Base-by-base conservation (phyloP, 176 grass and related monocot species). In the Sorghum bicolor region DNA sequence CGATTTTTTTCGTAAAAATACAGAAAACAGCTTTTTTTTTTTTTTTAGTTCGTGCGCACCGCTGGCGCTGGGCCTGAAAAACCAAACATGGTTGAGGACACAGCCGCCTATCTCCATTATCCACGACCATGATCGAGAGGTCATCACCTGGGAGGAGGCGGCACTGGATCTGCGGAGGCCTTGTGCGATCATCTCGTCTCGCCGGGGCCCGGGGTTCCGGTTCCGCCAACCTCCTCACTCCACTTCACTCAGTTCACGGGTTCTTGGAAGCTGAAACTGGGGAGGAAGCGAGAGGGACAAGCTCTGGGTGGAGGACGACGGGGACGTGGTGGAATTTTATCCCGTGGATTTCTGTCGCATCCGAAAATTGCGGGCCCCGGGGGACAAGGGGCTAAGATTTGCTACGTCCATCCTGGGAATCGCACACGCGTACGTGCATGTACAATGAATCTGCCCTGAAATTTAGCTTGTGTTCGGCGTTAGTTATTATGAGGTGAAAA, bases 111-210 rank as follows among this genome's bases (percentile, higher is more conserved):
- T 10, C 1, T 70, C 67, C 22, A 2, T 22, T 6, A 8, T 63
- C 72, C n/a, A 31, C 72, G 3, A 32, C 8, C 15, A 1, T 55
- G 17, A 47, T 26, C 16, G 67, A 30, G 66, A 80, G n/a, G 20
- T 17, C 20, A n/a, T 12, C 64, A 95, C 93, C 93, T 92, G 78
- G 33, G 82, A 70, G 65, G 81, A 39, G 75, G 77, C 67, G 40
- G 80, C 77, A 53, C 37, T 86, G 62, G 90, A 92, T 95, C 86
- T 89, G 76, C 88, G 80, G 57, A 95, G 62, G 75, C 85, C 37
- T 25, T 58, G 72, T 25, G 85, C 90, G 53, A 90, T 86, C 93
- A 92, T 92, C 43, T 70, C 39, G 55, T 38, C 36, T 89, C 70
- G 39, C 29, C 70, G 31, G 50, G 25, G 69, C 70, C 29, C 70